Percentiles rank a stretch among this genome's conserved stretches.
Evolutionary conservation across 306 rosid species (phyloP).

Genomic region (Echinosophora koreensis): DNA sequence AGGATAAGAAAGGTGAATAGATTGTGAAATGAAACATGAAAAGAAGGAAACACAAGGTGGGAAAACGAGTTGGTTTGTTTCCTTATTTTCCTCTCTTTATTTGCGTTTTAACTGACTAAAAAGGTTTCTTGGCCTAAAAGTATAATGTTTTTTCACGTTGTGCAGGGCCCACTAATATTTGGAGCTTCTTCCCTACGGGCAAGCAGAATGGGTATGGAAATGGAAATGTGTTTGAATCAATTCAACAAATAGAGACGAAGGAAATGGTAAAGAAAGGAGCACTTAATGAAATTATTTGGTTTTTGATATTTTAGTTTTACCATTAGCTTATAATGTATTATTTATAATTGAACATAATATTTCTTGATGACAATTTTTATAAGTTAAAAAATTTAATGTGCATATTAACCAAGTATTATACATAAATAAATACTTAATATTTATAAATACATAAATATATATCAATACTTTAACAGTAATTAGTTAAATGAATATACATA

Average conservation of each 20-base stretch:
- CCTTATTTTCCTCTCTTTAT: neutral
- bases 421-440: too few relatives aligned
- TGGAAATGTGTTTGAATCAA: slow-evolving; percentile 1
- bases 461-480: too few relatives aligned
- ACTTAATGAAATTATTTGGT: too few relatives aligned
- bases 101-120: slow-evolving; percentile 2
- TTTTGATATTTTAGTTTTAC: too few relatives aligned
- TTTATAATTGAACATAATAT: too few relatives aligned
- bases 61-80: slow-evolving; percentile 41
- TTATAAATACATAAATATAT: too few relatives aligned
- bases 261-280: too few relatives aligned
- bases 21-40: slow-evolving; percentile 13
- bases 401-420: too few relatives aligned
- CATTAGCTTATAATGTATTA: too few relatives aligned
- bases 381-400: too few relatives aligned
- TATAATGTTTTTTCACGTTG: neutral
- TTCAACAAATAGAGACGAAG: neutral
- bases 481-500: too few relatives aligned
- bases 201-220: slow-evolving; percentile 33
- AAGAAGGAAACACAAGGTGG: slow-evolving; percentile 25
- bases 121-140: slow-evolving; percentile 35
- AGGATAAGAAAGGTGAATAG: neutral
- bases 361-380: too few relatives aligned
- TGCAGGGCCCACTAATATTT: slow-evolving; percentile 44
- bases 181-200: neutral